Evolutionary conservation across 768 basidiomycete species (phyloP), one percentile per base, ranked within the genome.

Genomic region (Termitomyces sp.): DNA sequence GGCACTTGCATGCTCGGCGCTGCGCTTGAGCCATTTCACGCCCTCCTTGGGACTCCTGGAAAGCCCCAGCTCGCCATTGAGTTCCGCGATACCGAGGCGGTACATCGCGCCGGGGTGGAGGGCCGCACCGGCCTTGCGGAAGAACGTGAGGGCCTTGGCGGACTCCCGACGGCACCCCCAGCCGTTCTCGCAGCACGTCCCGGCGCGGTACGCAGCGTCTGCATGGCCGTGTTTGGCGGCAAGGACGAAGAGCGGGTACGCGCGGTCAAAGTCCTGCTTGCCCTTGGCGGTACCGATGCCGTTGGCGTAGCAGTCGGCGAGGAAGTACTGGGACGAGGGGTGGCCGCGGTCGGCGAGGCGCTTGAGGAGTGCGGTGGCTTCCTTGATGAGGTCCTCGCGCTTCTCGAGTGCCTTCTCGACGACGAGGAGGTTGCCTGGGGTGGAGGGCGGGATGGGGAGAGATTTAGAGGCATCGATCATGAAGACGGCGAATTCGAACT

Each of bases 401-500:
- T 91, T 91, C 67, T 87, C 87, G 21, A 84, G 68, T 1, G 89
- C 88, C 66, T 84, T 84, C 70, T 93, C 91, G 56, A 92, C 86
- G 42, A 89, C 83, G 68, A 92, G 78, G 46, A 90, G 79, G 64
- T 92, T 91, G 31, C 83, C 87, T 0, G 83, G 78, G 2, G 87
- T 86, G 15, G 75, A 79, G 3, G 73, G 74, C 5, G 91, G 91
- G 55, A 91, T 85, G 42, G 88, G 87, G 68, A 94, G 83, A 2
- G 88, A 85, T 72, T 96, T 97, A 49, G 94, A 91, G 49, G 95
- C 93, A 67, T 98, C 97, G 67, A 99, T 89, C 90, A 98, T 94
- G 79, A 98, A 98, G 9, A 95, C 92, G 41, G 96, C 93, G 63
- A 99, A 98, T 70, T 99, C 97, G 77, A 94, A 98, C 69, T 96